Conservation (phyloP, 2,329 filamentous ascomycete genomes). For the Talaromyces sp. region DNA sequence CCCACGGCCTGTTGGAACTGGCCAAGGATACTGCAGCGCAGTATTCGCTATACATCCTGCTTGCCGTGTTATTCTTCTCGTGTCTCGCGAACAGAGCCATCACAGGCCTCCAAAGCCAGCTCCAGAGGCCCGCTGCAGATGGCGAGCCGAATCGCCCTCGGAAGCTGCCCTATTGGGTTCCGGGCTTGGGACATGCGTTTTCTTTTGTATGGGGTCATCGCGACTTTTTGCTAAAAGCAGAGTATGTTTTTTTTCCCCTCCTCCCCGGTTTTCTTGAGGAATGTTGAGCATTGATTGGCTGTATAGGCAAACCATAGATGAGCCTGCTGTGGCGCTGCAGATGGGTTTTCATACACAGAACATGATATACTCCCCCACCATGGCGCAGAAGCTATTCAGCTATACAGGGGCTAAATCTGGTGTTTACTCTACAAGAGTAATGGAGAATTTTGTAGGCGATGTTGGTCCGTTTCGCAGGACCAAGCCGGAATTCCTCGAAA, state of each 20-base stretch:
- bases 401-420: slow-evolving; percentile 24
- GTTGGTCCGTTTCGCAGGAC: slow-evolving; percentile 32
- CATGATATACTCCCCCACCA: slow-evolving; percentile 46
- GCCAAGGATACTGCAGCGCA: slow-evolving; percentile 18
- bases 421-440: slow-evolving; percentile 28
- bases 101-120: slow-evolving; percentile 31
- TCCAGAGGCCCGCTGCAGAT: slow-evolving; percentile 15
- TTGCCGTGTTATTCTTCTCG: slow-evolving; percentile 24
- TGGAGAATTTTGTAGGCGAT: slow-evolving; percentile 43
- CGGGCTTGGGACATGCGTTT: slow-evolving; percentile 52
- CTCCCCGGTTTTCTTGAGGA: neutral
- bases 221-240: slow-evolving; percentile 39
- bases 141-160: slow-evolving; percentile 38
- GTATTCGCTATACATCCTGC: slow-evolving; percentile 22
- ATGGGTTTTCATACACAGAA: slow-evolving; percentile 48
- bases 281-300: slow-evolving; percentile 13
- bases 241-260: slow-evolving; percentile 24
- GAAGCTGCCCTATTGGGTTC: slow-evolving; percentile 56
- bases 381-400: slow-evolving; percentile 39
- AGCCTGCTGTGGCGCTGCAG: slow-evolving; percentile 47
- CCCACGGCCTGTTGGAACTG: slow-evolving; percentile 3
- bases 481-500: slow-evolving; percentile 27
- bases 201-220: slow-evolving; percentile 45
- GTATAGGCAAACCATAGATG: slow-evolving; percentile 30
- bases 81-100: slow-evolving; percentile 37